Base-by-base conservation (phyloP, 371 early-diverging fungal genomes). In the Mucor plumbeus region DNA sequence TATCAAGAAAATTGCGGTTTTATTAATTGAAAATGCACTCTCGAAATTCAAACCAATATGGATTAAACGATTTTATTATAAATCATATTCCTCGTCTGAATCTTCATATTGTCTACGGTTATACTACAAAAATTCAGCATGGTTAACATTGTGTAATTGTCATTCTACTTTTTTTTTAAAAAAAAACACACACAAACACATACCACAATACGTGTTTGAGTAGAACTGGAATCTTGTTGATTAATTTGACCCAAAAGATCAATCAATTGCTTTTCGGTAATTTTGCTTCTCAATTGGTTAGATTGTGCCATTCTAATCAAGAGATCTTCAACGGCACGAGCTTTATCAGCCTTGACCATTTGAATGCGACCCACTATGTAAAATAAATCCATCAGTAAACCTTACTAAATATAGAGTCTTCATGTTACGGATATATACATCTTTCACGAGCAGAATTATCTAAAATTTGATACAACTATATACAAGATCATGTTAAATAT, bases 301-400 rank as follows among this genome's bases (percentile, higher is more conserved):
- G 86, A 77, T 73, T 89, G 93, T 5, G 94, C 95, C 94, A 96
- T 94, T 47, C 92, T 87, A 61, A 97, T 87, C 66, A 97, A 78
- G 64, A 95, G 75, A 71, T 96, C 95, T 70, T 95, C 96, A 9
- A 97, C 95, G 3, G 90, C 90, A 31, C 95, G 87, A 5, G 95
- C 96, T 76, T 94, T 93, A 15, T 93, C 94, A 4, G 90, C 87
- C 75, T 96, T 96, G 11, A 97, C 96, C 73, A 96, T 91, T 19
- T 91, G 87, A 65, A 97, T 96, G 39, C 96, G 88, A 5, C 91
- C 90, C 76, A 97, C 92, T 38, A 26, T 92, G 65, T 36, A 48
- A 53, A 3, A 19, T 0, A 31, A 31, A n/a, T 4, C 4, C 0
- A 4, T 15, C 19, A 11, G 21, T 11, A 54, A 19, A 68, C 13